Conservation (phyloP, 2,329 filamentous ascomycete genomes). For the Penicillium fuscoglaucum region DNA sequence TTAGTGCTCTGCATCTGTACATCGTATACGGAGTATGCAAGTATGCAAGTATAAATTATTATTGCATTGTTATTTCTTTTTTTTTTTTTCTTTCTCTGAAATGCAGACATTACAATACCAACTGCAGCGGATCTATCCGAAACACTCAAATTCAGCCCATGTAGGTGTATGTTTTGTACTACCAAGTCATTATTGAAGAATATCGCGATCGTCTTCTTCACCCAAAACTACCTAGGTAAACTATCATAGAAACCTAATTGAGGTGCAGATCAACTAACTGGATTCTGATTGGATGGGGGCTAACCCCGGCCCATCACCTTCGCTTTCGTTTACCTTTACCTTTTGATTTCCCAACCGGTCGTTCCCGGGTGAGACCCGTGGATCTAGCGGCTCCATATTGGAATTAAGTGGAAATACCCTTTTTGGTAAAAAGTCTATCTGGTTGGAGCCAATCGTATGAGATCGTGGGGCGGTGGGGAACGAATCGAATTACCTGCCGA, state of each 20-base stretch:
- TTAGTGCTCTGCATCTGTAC: neutral
- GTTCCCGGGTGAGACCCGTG: neutral
- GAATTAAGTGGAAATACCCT: neutral
- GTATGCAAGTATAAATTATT: neutral
- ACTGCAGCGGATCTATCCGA: slow-evolving; percentile 16
- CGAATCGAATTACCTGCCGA: neutral
- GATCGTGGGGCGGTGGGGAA: neutral
- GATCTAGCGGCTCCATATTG: slow-evolving; percentile 9
- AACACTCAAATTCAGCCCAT: neutral
- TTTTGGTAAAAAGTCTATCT: slow-evolving; percentile 17
- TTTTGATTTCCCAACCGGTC: slow-evolving; percentile 1
- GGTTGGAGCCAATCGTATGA: slow-evolving; percentile 2
- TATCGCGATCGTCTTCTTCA: neutral
- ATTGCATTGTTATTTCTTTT: neutral
- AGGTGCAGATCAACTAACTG: neutral
- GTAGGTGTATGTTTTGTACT: neutral
- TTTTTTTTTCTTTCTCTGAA: neutral
- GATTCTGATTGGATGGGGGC: neutral
- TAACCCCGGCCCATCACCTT: neutral
- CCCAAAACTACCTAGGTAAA: neutral
- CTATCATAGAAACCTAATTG: neutral
- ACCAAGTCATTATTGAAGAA: neutral
- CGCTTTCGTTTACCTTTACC: neutral
- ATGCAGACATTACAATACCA: neutral
- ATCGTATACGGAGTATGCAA: neutral